phyloP scores from a whole-genome alignment of 2,329 filamentous ascomycete species.

The Xylariaceae sp. region DNA sequence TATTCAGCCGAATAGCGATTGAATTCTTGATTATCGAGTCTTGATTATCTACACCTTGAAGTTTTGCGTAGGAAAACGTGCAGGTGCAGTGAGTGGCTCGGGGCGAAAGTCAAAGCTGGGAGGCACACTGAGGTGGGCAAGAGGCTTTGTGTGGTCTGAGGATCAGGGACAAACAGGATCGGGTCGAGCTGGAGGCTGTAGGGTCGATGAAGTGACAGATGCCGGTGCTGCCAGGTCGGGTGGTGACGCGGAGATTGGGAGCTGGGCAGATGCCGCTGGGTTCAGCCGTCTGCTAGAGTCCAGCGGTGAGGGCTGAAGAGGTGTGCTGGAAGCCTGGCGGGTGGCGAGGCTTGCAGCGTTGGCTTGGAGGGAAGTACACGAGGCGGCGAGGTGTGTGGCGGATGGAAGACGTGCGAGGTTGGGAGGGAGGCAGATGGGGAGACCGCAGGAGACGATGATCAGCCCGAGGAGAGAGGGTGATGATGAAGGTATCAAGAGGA shows the following conservation, averaged over 20 bases:
- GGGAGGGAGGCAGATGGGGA: too few relatives aligned
- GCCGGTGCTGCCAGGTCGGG: conserved; percentile 23
- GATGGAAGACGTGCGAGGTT: background rate
- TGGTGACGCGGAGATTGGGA: conserved; percentile 24
- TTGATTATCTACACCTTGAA: conserved; percentile 80
- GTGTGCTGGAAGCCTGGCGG: conserved; percentile 10
- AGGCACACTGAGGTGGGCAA: conserved; percentile 25
- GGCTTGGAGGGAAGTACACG: conserved; percentile 12
- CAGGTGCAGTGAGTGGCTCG: conserved; percentile 77
- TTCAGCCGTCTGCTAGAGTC: conserved; percentile 25
- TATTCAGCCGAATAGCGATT: conserved; percentile 37
- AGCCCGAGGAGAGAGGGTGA: conserved; percentile 1
- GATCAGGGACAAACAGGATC: conserved; percentile 12
- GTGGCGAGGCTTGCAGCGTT: conserved; percentile 13
- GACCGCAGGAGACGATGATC: too few relatives aligned
- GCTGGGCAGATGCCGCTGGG: conserved; percentile 24
- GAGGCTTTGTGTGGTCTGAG: conserved; percentile 26
- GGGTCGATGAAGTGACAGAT: conserved; percentile 30
- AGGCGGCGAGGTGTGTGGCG: conserved; percentile 12
- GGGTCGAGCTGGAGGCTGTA: conserved; percentile 28
- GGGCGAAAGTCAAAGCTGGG: conserved; percentile 40
- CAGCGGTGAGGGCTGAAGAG: conserved; percentile 23
- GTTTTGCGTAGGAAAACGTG: conserved; percentile 89
- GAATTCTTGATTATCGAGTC: conserved; percentile 47
- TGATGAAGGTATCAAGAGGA: conserved; percentile 13